Evolutionary conservation across 805 yeast genomes (phyloP), one percentile per base, ranked within the genome.

Genomic region (Kockiozyma suomiensis): DNA sequence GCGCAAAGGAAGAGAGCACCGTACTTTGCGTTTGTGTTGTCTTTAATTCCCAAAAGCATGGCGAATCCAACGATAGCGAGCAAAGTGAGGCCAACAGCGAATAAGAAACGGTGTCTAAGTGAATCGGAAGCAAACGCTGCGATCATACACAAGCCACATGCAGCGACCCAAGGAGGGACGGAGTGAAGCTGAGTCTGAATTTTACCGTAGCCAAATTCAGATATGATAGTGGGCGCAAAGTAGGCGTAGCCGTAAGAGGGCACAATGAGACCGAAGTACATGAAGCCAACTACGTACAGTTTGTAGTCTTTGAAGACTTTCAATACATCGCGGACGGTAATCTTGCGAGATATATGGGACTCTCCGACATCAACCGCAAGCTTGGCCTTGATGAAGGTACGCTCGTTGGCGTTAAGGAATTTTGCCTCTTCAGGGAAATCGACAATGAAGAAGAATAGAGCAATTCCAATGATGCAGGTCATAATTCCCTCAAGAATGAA

Each of bases 141-240:
- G 3, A 82, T 68, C 74, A 86, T 84, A 46, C 86, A 81, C 35
- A 81, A 75, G 4, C 86, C 90, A 69, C 90, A 87, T 0, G 96
- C 88, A 30, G 80, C 75, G 43, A 88, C 78, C 92, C 96, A 90
- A 21, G 96, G 96, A 66, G 90, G 91, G 50, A 90, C 88, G 0
- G 96, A 87, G 74, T 85, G 86, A 56, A 86, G 81, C 73, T 90
- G 90, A 8, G 96, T 93, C 57, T 81, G 77, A 68, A 84, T 86
- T 2, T 89, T 85, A 1, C 89, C 80, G 76, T 85, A 79, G 21
- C 87, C 86, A 75, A 86, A 76, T 42, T 80, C 73, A 54, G 76
- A 76, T 70, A 86, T 84, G 70, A 86, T 86, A 32, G 86, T 77
- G 45, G 89, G 84, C 21, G 90, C 85, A 71, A 86, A 86, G 72